Conservation (phyloP, 1,139 yeast species). For the Geotrichum restrictum region DNA sequence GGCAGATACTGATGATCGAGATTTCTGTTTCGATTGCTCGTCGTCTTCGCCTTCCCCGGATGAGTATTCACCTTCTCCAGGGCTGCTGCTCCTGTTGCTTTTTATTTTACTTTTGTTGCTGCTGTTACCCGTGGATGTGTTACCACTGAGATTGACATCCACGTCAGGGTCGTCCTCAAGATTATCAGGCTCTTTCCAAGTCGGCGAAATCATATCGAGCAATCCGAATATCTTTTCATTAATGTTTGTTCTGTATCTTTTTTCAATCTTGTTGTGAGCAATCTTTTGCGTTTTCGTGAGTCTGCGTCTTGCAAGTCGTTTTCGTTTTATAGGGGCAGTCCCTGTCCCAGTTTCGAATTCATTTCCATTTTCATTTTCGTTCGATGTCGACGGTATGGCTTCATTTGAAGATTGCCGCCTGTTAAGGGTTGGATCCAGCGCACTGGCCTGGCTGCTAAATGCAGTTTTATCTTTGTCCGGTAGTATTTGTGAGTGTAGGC, state of each 20-base stretch:
- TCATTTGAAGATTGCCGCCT: background rate
- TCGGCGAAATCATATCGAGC: slow-evolving; percentile 56
- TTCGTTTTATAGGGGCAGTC: slow-evolving; percentile 36
- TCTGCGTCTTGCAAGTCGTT: slow-evolving; percentile 54
- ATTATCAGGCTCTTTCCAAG: slow-evolving; percentile 36
- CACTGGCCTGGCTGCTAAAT: background rate
- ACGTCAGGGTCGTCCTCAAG: background rate
- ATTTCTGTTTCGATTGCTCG: background rate
- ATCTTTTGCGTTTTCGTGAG: slow-evolving; percentile 59
- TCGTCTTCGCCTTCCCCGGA: slow-evolving; percentile 5
- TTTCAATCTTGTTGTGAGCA: slow-evolving; percentile 68
- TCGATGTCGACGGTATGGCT: no score
- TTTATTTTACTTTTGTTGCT: background rate
- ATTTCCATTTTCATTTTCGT: no score
- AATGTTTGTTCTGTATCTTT: slow-evolving; percentile 66
- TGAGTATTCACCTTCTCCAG: background rate
- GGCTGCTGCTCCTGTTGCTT: background rate
- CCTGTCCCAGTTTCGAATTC: no score
- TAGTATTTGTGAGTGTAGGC: no score
- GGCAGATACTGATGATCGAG: background rate
- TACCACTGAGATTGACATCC: background rate
- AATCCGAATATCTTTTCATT: slow-evolving; percentile 66
- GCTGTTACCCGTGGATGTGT: background rate
- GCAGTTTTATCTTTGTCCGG: no score
- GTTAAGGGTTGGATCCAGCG: background rate